These are phyloP conservation scores for Amauroascus niger DNA, from an alignment of 2,329 filamentous ascomycete genomes.

Conservation along the genomic window DNA sequence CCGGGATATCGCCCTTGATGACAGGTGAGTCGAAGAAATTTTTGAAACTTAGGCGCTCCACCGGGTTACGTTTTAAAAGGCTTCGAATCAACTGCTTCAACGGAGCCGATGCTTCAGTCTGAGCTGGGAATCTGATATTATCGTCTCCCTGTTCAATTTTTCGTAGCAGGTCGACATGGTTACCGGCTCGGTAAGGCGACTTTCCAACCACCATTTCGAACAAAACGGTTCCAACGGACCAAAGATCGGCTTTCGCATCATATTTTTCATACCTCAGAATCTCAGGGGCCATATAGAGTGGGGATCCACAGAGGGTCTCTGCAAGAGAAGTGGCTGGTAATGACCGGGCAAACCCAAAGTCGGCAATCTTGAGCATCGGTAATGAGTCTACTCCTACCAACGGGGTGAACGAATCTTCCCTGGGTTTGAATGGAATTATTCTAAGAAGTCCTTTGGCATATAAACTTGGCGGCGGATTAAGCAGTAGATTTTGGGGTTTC, in stretches of 20 bases:
- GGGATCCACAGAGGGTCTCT: slow-evolving; percentile 92
- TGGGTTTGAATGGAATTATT: slow-evolving; percentile 63
- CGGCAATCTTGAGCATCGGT: slow-evolving; percentile 93
- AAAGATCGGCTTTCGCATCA: slow-evolving; percentile 90
- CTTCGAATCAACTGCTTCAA: slow-evolving; percentile 72
- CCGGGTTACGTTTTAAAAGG: slow-evolving; percentile 74
- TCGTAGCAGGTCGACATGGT: slow-evolving; percentile 86
- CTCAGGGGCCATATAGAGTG: slow-evolving; percentile 96
- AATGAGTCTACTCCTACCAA: slow-evolving; percentile 70
- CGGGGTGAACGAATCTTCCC: slow-evolving; percentile 70
- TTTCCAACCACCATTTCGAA: slow-evolving; percentile 91
- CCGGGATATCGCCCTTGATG: slow-evolving; percentile 66
- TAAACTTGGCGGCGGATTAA: slow-evolving; percentile 67
- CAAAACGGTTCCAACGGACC: slow-evolving; percentile 92
- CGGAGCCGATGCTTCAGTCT: slow-evolving; percentile 59
- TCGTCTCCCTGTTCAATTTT: slow-evolving; percentile 88
- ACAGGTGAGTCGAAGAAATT: slow-evolving; percentile 71
- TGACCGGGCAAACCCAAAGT: slow-evolving; percentile 96
- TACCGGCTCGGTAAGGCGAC: slow-evolving; percentile 82
- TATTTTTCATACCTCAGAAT: slow-evolving; percentile 96
- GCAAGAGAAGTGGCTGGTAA: slow-evolving; percentile 83
- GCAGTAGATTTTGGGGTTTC: slow-evolving; percentile 89
- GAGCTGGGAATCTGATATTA: slow-evolving; percentile 69
- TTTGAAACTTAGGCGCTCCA: slow-evolving; percentile 75
- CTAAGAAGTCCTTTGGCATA: slow-evolving; percentile 55